A percentile compares a stretch with the other conserved stretches of the same genome.
Conservation (phyloP, 768 basidiomycete species). For the Asterophora lycoperdoides region DNA sequence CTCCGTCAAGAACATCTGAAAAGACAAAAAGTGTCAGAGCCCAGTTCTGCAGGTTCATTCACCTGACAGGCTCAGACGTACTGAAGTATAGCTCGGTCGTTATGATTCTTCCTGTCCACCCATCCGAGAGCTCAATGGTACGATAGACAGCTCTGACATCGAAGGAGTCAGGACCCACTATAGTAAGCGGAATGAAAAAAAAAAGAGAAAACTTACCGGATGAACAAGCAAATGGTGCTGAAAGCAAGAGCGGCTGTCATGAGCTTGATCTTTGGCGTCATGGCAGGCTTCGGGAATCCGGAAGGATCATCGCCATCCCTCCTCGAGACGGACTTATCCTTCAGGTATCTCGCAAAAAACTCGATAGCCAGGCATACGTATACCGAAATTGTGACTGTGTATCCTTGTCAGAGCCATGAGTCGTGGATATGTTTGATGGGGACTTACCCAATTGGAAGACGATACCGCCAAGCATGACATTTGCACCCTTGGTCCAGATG, state of each 20-base stretch:
- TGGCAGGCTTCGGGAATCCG: not conserved
- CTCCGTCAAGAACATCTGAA: conserved; percentile 44
- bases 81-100: conserved; percentile 45
- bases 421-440: too few species aligned
- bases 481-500: conserved; percentile 15
- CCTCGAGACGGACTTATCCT: conserved; percentile 29
- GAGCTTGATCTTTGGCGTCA: conserved; percentile 22
- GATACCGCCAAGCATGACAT: conserved; percentile 56
- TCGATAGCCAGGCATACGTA: conserved; percentile 41
- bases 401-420: too few species aligned
- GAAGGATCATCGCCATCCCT: conserved; percentile 1
- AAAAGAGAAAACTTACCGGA: conserved; percentile 31
- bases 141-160: conserved; percentile 50
- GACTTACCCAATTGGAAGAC: conserved; percentile 37
- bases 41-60: too few species aligned
- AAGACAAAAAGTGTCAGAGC: not conserved
- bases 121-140: conserved; percentile 45
- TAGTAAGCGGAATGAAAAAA: not conserved
- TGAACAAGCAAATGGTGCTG: conserved; percentile 39
- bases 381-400: conserved; percentile 37
- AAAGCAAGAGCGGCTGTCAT: conserved; percentile 36
- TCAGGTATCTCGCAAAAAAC: conserved; percentile 40
- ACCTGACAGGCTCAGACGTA: conserved; percentile 12
- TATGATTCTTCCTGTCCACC: conserved; percentile 50
- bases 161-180: not conserved